Conservation (phyloP, 2,329 filamentous ascomycete genomes). For the Parastagonospora avenae region DNA sequence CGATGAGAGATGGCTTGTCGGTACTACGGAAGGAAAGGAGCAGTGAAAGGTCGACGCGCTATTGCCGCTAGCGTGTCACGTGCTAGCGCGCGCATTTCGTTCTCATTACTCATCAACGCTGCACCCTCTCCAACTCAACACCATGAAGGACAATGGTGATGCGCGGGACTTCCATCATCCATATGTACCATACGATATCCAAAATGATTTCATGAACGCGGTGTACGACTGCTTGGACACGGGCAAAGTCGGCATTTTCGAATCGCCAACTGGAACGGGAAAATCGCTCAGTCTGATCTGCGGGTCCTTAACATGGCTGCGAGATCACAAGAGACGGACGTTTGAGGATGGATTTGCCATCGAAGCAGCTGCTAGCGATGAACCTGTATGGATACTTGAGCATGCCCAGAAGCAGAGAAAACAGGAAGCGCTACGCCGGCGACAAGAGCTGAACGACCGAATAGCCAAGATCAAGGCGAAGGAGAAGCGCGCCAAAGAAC, state of each 20-base stretch:
- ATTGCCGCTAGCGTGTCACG: neutral
- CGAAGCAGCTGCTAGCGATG: constrained; percentile 62
- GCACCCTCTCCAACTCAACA: neutral
- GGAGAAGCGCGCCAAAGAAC: constrained; percentile 65
- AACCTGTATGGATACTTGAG: constrained; percentile 84
- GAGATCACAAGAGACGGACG: constrained; percentile 71
- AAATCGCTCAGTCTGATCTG: constrained; percentile 94
- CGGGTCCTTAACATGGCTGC: constrained; percentile 87
- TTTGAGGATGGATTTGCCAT: constrained; percentile 61
- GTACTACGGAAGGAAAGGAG: neutral
- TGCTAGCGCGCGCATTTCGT: neutral
- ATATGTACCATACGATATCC: constrained; percentile 84
- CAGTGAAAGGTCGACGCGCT: too few species aligned
- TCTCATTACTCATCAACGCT: neutral
- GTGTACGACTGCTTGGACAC: constrained; percentile 79
- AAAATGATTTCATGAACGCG: constrained; percentile 83
- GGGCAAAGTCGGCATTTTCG: constrained; percentile 84
- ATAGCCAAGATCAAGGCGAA: constrained; percentile 67
- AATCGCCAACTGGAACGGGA: constrained; percentile 91
- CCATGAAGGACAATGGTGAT: constrained; percentile 21
- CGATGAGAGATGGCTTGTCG: neutral
- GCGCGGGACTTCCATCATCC: constrained; percentile 78
- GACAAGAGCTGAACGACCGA: constrained; percentile 75
- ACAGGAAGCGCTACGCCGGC: constrained; percentile 67
- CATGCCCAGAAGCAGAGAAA: constrained; percentile 73